Conservation (phyloP, 495 filamentous ascomycete species). For the Annulohypoxylon stygium region DNA sequence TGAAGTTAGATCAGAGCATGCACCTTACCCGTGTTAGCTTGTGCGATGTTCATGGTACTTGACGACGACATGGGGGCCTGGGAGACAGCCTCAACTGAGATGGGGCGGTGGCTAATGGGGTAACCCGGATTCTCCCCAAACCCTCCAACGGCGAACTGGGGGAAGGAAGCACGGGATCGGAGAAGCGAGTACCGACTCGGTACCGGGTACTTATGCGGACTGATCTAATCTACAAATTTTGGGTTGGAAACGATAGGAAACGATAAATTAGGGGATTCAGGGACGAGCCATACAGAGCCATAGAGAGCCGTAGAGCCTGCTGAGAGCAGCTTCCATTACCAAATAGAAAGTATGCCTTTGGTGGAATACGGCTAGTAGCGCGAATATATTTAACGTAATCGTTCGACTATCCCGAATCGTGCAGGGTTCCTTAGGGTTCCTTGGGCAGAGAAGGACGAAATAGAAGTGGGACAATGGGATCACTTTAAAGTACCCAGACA, state of each 20-base stretch:
- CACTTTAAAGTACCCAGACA: constrained; percentile 9
- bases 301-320: constrained; percentile 27
- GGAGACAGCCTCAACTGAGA: constrained; percentile 43
- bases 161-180: constrained; percentile 32
- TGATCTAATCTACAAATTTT: constrained; percentile 43
- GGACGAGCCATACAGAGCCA: constrained; percentile 23
- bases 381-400: constrained; percentile 68
- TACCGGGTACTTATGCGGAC: constrained; percentile 40
- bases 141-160: constrained; percentile 22
- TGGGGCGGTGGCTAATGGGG: constrained; percentile 35
- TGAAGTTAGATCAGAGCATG: constrained; percentile 42
- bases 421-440: constrained; percentile 45
- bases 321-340: constrained; percentile 56
- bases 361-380: constrained; percentile 52
- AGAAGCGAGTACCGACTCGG: constrained; percentile 15
- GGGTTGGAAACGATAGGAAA: constrained; percentile 17
- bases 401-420: constrained; percentile 58
- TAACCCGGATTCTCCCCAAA: constrained; percentile 18
- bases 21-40: constrained; percentile 36
- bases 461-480: constrained; percentile 35
- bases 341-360: constrained; percentile 60
- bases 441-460: constrained; percentile 17
- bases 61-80: constrained; percentile 15
- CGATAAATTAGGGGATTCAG: constrained; percentile 42
- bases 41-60: constrained; percentile 35